These are phyloP conservation scores for Raddia distichophylla DNA, from an alignment of 176 grass and related monocot species.

Conservation along the genomic window DNA sequence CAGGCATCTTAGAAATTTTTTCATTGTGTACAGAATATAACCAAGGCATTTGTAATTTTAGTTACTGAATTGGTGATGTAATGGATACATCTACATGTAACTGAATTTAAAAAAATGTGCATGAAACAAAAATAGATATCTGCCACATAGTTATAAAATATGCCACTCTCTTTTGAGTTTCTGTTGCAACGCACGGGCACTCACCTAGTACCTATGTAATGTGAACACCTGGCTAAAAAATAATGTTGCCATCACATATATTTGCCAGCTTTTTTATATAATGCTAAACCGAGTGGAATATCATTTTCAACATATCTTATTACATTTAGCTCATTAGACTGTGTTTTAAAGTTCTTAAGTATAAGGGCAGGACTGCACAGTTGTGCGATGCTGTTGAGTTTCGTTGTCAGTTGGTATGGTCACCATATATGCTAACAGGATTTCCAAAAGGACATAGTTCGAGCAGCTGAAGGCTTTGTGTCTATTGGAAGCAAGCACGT, in stretches of 20 bases:
- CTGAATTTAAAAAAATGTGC: too few species aligned
- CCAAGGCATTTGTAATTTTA: too few species aligned
- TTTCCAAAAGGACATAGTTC: constrained; percentile 93
- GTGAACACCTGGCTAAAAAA: neutral
- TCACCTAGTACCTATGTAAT: neutral
- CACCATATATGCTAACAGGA: constrained; percentile 56
- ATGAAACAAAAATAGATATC: too few species aligned
- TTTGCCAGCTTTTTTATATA: neutral
- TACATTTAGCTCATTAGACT: constrained; percentile 18
- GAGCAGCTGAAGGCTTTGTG: constrained; percentile 77
- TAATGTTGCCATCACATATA: constrained; percentile 16
- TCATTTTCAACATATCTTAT: neutral
- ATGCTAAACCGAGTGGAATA: constrained; percentile 12
- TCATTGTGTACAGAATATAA: too few species aligned
- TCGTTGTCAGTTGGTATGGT: constrained; percentile 29
- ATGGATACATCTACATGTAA: too few species aligned
- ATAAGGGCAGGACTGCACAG: neutral
- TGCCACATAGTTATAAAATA: too few species aligned
- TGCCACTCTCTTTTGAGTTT: too few species aligned
- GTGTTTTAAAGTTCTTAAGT: neutral
- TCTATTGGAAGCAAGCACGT: constrained; percentile 67
- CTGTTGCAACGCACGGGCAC: too few species aligned
- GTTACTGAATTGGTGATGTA: too few species aligned
- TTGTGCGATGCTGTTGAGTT: constrained; percentile 29
- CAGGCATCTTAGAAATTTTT: too few species aligned